These are phyloP conservation scores for Phyllosticta citrichinensis DNA, from an alignment of 2,329 filamentous ascomycete species.

Conservation along the genomic window DNA sequence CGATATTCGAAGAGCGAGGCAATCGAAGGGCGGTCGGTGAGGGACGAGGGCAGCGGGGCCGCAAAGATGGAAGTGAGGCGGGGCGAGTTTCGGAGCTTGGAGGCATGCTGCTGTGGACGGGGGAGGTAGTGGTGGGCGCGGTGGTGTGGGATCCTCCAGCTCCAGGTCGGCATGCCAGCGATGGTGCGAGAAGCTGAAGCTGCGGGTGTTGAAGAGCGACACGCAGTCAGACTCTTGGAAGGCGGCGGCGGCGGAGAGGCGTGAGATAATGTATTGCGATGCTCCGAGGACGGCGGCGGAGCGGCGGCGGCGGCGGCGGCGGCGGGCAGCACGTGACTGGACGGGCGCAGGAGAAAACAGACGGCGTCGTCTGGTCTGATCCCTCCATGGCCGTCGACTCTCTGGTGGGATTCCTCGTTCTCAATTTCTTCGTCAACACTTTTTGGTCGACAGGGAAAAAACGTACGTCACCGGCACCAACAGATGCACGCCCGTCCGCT, in stretches of 20 bases:
- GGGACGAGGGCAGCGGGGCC: background rate
- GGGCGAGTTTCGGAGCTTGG: background rate
- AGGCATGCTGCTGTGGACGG: background rate
- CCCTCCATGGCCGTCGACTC: background rate
- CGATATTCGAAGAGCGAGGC: background rate
- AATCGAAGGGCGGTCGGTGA: background rate
- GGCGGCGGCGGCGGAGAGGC: background rate
- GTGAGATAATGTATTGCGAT: background rate
- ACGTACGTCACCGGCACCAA: background rate
- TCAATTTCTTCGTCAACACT: background rate
- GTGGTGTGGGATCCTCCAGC: slow-evolving; percentile 10
- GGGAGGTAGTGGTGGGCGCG: slow-evolving; percentile 2
- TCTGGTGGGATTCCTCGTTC: background rate
- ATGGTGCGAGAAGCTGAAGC: background rate
- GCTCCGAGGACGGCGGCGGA: background rate
- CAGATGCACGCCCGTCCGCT: background rate
- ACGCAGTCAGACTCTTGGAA: background rate
- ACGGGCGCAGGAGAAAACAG: background rate
- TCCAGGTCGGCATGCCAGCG: slow-evolving; percentile 11
- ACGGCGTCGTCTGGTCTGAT: background rate
- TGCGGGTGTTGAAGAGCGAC: slow-evolving; percentile 2
- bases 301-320: background rate
- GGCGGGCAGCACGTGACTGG: background rate
- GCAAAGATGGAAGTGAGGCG: background rate
- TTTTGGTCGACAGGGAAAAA: background rate